These are phyloP conservation scores for Jacaranda mimosifolia DNA, from an alignment of 257 asterid genomes.

Conservation along the genomic window DNA sequence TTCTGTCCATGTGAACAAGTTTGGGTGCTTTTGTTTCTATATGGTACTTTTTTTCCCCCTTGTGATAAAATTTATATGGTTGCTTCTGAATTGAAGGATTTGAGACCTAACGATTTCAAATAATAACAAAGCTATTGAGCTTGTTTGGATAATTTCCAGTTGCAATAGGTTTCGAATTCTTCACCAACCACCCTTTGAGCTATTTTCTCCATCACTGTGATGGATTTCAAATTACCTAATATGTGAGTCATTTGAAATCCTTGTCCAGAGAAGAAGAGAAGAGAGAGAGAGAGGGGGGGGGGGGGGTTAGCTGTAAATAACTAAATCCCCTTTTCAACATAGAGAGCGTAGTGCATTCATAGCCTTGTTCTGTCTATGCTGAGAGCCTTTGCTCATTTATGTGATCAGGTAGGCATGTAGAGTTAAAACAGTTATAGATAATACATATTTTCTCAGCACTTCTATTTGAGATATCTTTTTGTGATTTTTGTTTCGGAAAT, in stretches of 20 bases:
- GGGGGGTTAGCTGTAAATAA: too few relatives aligned
- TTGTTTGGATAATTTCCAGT: background rate
- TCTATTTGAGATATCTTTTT: background rate
- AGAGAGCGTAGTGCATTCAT: background rate
- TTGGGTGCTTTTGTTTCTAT: slow-evolving; percentile 20
- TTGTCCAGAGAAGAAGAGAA: too few relatives aligned
- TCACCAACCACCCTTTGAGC: background rate
- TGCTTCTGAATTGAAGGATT: background rate
- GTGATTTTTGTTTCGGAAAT: background rate
- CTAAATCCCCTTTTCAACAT: too few relatives aligned
- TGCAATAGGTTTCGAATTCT: background rate
- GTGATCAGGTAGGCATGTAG: background rate
- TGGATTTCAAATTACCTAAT: background rate
- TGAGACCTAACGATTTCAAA: background rate
- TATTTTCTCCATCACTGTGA: background rate
- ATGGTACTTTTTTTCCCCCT: background rate
- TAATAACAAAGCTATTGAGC: background rate
- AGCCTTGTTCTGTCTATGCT: background rate
- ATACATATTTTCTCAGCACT: background rate
- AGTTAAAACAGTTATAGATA: background rate
- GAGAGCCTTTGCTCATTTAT: background rate
- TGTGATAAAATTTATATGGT: background rate
- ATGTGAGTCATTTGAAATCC: background rate
- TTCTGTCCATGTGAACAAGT: background rate
- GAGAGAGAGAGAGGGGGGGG: too few relatives aligned